These are phyloP conservation scores for Umbelopsis vinacea DNA, from an alignment of 192 early-diverging fungal genomes.

Conservation along the genomic window DNA sequence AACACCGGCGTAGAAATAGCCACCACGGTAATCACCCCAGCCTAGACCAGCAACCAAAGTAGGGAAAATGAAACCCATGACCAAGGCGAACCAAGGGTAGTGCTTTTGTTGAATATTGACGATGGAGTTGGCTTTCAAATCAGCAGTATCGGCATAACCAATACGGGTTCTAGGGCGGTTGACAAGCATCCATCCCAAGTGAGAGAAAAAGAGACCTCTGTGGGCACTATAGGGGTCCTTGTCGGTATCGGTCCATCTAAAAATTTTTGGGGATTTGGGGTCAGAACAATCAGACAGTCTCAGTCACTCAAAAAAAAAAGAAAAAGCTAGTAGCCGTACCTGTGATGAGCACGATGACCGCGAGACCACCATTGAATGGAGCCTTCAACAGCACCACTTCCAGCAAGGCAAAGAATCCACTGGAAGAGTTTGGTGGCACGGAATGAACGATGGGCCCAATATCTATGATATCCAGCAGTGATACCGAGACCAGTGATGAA, in stretches of 20 bases:
- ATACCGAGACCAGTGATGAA: slow-evolving; percentile 84
- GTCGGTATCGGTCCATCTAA: slow-evolving; percentile 72
- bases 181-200: slow-evolving; percentile 88
- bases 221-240: slow-evolving; percentile 84
- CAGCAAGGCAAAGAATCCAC: slow-evolving; percentile 65
- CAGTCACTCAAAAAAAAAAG: not conserved
- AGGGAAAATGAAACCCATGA: slow-evolving; percentile 81
- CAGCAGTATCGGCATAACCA: slow-evolving; percentile 82
- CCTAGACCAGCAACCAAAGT: slow-evolving; percentile 83
- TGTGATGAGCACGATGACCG: slow-evolving; percentile 86
- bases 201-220: slow-evolving; percentile 80
- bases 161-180: slow-evolving; percentile 73
- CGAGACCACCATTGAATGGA: slow-evolving; percentile 88
- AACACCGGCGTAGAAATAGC: slow-evolving; percentile 78
- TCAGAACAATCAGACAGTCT: slow-evolving; percentile 14
- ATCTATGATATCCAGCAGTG: slow-evolving; percentile 89
- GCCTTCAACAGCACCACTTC: slow-evolving; percentile 79
- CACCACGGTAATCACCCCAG: slow-evolving; percentile 84
- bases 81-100: slow-evolving; percentile 71
- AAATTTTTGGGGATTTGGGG: slow-evolving; percentile 24
- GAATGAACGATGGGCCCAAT: slow-evolving; percentile 84
- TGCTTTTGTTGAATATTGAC: slow-evolving; percentile 80
- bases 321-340: slow-evolving; percentile 48
- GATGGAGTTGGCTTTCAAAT: slow-evolving; percentile 74
- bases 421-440: slow-evolving; percentile 64